Evolutionary conservation across 768 basidiomycete genomes (phyloP).

Genomic region (Leucocoprinus birnbaumii): DNA sequence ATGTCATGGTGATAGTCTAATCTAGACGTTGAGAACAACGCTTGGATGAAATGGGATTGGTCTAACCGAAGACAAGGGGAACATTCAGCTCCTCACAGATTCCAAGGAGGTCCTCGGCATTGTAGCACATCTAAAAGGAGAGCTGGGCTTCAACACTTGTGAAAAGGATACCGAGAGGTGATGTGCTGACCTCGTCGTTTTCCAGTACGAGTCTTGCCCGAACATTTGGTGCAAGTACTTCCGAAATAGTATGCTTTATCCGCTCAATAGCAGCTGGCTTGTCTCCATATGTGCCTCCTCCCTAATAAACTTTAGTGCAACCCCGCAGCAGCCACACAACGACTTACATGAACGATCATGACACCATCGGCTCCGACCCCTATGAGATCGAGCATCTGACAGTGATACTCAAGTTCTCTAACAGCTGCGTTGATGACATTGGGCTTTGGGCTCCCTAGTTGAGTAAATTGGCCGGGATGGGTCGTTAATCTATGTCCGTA

Average conservation of each 20-base stretch:
- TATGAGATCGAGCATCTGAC: constrained; percentile 86
- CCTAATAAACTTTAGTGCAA: constrained; percentile 31
- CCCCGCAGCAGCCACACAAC: background rate
- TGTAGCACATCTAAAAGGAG: constrained; percentile 66
- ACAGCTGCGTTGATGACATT: constrained; percentile 74
- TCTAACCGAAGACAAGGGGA: constrained; percentile 59
- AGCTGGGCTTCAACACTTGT: background rate
- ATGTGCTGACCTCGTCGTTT: constrained; percentile 86
- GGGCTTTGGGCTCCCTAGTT: constrained; percentile 75
- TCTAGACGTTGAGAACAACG: background rate
- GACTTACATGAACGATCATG: constrained; percentile 77
- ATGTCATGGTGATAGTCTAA: constrained; percentile 84
- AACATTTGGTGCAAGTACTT: constrained; percentile 57
- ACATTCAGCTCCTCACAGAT: constrained; percentile 82
- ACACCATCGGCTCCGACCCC: constrained; percentile 80
- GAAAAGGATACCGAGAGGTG: too few species aligned
- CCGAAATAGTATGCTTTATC: constrained; percentile 66
- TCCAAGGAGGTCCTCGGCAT: constrained; percentile 83
- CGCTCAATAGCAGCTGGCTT: constrained; percentile 69
- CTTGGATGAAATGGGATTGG: constrained; percentile 4
- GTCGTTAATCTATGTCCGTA: constrained; percentile 79
- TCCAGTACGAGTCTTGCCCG: constrained; percentile 82
- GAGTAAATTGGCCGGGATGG: constrained; percentile 88
- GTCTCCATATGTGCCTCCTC: constrained; percentile 82
- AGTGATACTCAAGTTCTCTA: constrained; percentile 83